These are phyloP conservation scores for Pythium apleroticum DNA, from an alignment of 352 stramenopile species.

Conservation along the genomic window DNA sequence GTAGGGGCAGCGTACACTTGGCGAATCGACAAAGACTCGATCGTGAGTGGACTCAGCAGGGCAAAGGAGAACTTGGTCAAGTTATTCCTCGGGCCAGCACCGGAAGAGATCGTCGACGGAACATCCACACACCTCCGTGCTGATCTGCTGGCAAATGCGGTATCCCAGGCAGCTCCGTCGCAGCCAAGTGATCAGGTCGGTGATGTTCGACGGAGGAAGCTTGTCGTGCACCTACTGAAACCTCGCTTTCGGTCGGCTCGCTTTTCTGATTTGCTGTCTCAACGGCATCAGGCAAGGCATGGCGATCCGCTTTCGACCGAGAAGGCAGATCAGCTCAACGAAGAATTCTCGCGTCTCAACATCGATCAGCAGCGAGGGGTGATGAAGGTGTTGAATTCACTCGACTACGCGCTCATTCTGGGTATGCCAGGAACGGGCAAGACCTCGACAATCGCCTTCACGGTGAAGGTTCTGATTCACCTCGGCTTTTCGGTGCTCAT, in stretches of 20 bases:
- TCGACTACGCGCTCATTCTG: slow-evolving; percentile 95
- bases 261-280: slow-evolving; percentile 42
- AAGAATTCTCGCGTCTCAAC: slow-evolving; percentile 67
- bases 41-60: slow-evolving; percentile 60
- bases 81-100: slow-evolving; percentile 59
- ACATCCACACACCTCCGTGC: slow-evolving; percentile 30
- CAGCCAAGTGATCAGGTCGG: slow-evolving; percentile 33
- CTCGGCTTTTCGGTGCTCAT: slow-evolving; percentile 94
- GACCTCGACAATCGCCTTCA: slow-evolving; percentile 95
- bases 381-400: slow-evolving; percentile 75
- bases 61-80: slow-evolving; percentile 79
- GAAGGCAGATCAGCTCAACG: slow-evolving; percentile 28
- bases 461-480: slow-evolving; percentile 90
- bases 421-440: slow-evolving; percentile 97
- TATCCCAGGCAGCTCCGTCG: slow-evolving; percentile 17
- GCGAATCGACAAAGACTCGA: slow-evolving; percentile 76
- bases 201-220: slow-evolving; percentile 50
- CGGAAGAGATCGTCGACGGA: slow-evolving; percentile 42
- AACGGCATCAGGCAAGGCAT: slow-evolving; percentile 23
- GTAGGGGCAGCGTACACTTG: slow-evolving; percentile 67
- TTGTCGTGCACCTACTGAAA: slow-evolving; percentile 62
- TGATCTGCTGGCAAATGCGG: slow-evolving; percentile 19
- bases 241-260: slow-evolving; percentile 59
- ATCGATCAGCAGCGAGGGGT: slow-evolving; percentile 76
- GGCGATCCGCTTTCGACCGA: background rate